Base-by-base conservation (phyloP, 768 basidiomycete genomes). In the Lactarius quietus region DNA sequence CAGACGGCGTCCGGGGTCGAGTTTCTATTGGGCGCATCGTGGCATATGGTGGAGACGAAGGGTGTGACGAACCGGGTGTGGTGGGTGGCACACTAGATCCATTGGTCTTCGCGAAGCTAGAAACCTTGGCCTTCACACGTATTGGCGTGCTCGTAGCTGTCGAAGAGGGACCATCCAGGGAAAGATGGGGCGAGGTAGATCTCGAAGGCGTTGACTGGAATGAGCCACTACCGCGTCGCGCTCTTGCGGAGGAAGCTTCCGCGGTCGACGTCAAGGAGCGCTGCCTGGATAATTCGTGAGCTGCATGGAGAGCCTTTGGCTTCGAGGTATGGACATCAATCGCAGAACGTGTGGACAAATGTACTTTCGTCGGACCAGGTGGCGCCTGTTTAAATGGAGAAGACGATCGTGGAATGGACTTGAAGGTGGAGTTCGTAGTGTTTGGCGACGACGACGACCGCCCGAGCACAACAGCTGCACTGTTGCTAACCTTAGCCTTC, bases 401-500 rank as follows among this genome's bases (percentile, higher is more conserved):
- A 29, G 56, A 29, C 3, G 69, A 61, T 58, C 69, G 67, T 41
- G 69, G 41, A 76, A 31, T 39, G 72, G 70, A 64, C 39, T 65
- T 63, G n/a, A 69, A 48, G 62, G 64, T 70, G 63, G 71, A 70
- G 55, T 68, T 60, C 10, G 72, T 66, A 12, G 75, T 66, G 38
- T 65, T 70, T 55, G 73, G 66, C 36, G 73, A 71, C 54, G 72
- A 63, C 55, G 68, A 61, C 45, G 64, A 29, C 65, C 73, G 75
- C 56, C 73, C 69, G 15, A 68, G 54, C 12, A 68, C 62, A n/a
- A 74, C 67, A 41, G 66, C 73, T 17, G 83, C 84, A 69, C 78
- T 83, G 65, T 77, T 81, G 70, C 84, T 88, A 43, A 89, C 78
- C 74, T 86, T 89, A 64, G 84, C 86, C 72, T 79, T 88, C 17